These are phyloP conservation scores for Platanthera guangdongensis DNA, from an alignment of 106 monocot genomes.

Conservation along the genomic window DNA sequence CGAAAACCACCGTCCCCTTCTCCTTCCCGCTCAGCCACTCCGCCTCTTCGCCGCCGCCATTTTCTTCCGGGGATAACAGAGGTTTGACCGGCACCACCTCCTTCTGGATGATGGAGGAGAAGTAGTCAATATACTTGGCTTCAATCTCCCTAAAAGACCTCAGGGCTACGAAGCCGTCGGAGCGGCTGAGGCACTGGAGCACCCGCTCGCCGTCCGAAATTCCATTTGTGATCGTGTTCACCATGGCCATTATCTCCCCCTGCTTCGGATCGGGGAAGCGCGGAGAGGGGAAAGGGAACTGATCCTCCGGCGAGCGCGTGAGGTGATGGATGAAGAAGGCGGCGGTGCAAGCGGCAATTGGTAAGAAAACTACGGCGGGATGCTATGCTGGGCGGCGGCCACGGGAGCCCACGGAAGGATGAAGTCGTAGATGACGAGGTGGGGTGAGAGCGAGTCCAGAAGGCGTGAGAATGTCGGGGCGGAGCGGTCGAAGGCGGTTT, in stretches of 20 bases:
- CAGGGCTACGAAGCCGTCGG: constrained; percentile 34
- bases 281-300: too few species aligned
- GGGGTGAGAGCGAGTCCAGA: constrained; percentile 22
- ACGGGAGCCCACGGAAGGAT: constrained; percentile 55
- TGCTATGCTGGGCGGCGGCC: constrained; percentile 19
- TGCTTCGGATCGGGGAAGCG: not conserved
- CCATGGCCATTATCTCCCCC: not conserved
- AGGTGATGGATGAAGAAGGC: constrained; percentile 9
- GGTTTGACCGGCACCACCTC: constrained; percentile 42
- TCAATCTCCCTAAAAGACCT: constrained; percentile 51
- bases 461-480: constrained; percentile 22
- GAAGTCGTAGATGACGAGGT: constrained; percentile 56
- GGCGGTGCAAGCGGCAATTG: constrained; percentile 15
- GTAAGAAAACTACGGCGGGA: constrained; percentile 39
- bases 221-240: not conserved
- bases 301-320: too few species aligned
- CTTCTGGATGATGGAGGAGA: constrained; percentile 31
- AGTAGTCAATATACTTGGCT: constrained; percentile 34
- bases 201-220: constrained; percentile 30
- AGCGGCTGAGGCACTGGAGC: constrained; percentile 21
- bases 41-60: not conserved
- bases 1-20: constrained; percentile 41
- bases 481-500: constrained; percentile 16
- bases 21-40: constrained; percentile 37
- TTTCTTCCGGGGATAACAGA: constrained; percentile 11